These are phyloP conservation scores for Ogataea dorogensis DNA, from an alignment of 805 yeast genomes.

Conservation along the genomic window DNA sequence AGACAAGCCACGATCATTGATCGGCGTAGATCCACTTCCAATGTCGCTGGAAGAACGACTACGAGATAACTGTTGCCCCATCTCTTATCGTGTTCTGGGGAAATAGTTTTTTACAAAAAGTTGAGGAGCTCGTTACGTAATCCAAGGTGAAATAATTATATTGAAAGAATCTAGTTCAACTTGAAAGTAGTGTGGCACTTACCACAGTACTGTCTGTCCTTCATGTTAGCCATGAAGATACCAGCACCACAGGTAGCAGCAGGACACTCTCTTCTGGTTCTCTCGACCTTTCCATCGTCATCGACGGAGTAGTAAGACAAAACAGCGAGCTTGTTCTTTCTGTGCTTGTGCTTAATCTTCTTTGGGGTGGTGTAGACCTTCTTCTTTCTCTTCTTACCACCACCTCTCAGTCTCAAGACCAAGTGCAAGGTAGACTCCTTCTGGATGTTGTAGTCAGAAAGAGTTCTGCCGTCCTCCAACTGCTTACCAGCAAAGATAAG, in stretches of 20 bases:
- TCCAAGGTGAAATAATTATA: neutral
- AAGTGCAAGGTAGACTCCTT: conserved; percentile 97
- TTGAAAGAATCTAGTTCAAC: conserved; percentile 31
- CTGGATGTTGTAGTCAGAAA: conserved; percentile 99
- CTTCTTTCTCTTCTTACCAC: conserved; percentile 99
- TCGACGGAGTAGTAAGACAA: conserved; percentile 99
- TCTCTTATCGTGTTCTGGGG: conserved; percentile 11
- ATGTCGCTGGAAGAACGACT: neutral
- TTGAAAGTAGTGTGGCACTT: conserved; percentile 96
- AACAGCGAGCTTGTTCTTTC: conserved; percentile 98
- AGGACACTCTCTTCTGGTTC: conserved; percentile 98
- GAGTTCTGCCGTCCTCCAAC: conserved; percentile 98
- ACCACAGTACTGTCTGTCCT: conserved; percentile 99
- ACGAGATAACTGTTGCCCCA: conserved; percentile 17
- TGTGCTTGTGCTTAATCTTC: conserved; percentile 99
- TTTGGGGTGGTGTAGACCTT: conserved; percentile 99
- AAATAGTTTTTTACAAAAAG: too few relatives aligned
- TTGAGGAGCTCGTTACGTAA: too few relatives aligned
- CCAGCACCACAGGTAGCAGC: conserved; percentile 94
- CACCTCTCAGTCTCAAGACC: conserved; percentile 94
- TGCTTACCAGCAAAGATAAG: conserved; percentile 99
- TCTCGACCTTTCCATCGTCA: conserved; percentile 96
- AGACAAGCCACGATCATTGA: neutral
- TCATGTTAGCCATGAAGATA: conserved; percentile 99
- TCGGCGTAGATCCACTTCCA: neutral